Base-by-base conservation (phyloP, 441 rosid species). In the Flueggea neowawraea region DNA sequence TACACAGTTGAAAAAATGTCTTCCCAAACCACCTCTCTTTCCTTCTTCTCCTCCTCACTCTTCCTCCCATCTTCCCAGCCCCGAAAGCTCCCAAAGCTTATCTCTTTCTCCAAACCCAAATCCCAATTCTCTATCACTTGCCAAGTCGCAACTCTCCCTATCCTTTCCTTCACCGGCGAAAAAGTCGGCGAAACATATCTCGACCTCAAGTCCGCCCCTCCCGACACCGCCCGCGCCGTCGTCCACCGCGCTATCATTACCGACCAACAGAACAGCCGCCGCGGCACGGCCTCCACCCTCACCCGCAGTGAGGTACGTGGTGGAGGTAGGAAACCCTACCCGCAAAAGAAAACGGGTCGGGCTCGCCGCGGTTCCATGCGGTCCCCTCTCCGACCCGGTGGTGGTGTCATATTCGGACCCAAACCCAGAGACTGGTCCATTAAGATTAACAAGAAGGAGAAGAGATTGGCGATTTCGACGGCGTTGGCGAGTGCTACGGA, bases 211-310 rank as follows among this genome's bases (percentile, higher is more conserved):
- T 71, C 90, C 0, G 99, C 96, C 2, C 90, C 92, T 0, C 80
- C 85, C 0, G 87, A 87, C 16, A 90, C 96, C 4, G 94, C 97
- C 4, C 91, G 95, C 41, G 89, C 96, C 55, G 88, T 94, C 6
- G 91, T 94, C 22, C 99, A 94, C 85, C 87, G 99, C 9, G 95
- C 73, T 31, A 77, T 91, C 65, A 72, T 91, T 77, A 91, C 91
- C 17, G 99, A 91, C 81, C 66, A 65, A 45, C 95, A 79, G 69
- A 93, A 93, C 86, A 83, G 83, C 70, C 92, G 98, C 47, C 90
- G 98, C 6, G 97, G 97, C 47, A 91, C 96, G 10, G 97, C 99
- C 12, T 91, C 95, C 48, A 91, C 97, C 11, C 83, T 84, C 54
- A 90, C 97, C 48, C 90, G 97, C 12, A 79, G 71, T 10, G 94